phyloP scores from a whole-genome alignment of 805 yeast species.

The Yamadazyma sp. region DNA sequence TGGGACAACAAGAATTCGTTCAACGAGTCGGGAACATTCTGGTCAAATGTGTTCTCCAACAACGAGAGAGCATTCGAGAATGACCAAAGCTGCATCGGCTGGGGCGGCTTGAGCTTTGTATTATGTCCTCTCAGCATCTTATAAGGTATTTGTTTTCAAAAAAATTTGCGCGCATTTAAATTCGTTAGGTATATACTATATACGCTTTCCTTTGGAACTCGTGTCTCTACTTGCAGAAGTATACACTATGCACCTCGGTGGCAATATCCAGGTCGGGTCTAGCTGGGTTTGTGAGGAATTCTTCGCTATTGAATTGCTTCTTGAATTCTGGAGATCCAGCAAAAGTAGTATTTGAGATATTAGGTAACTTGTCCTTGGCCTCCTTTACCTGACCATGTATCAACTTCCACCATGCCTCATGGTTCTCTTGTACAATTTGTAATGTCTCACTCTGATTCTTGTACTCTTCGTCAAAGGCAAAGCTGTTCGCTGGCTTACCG shows the following conservation, averaged over 20 bases:
- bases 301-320: slow-evolving; percentile 13
- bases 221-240: slow-evolving; percentile 2
- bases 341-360: slow-evolving; percentile 40
- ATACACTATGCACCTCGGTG: slow-evolving; percentile 7
- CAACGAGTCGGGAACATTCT: slow-evolving; percentile 33
- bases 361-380: slow-evolving; percentile 29
- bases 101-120: slow-evolving; percentile 23
- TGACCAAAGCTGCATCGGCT: slow-evolving; percentile 40
- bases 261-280: slow-evolving; percentile 9
- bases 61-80: slow-evolving; percentile 39
- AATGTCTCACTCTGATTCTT: slow-evolving; percentile 84
- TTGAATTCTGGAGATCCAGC: slow-evolving; percentile 27
- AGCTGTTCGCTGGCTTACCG: slow-evolving; percentile 94
- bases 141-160: slow-evolving; percentile 6
- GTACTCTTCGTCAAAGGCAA: slow-evolving; percentile 95
- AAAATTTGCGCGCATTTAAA: slow-evolving; percentile 10
- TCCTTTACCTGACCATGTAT: slow-evolving; percentile 55
- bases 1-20: slow-evolving; percentile 41
- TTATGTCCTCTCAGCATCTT: slow-evolving; percentile 1
- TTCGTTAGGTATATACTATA: not conserved
- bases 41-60: slow-evolving; percentile 29
- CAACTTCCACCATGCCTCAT: slow-evolving; percentile 79
- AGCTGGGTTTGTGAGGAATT: not conserved
- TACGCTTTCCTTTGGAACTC: no score
- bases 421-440: slow-evolving; percentile 78